Percentiles rank a stretch among this genome's conserved stretches.
These are phyloP conservation scores for Colletotrichum plurivorum DNA, from an alignment of 2,329 filamentous ascomycete species.

Conservation along the genomic window DNA sequence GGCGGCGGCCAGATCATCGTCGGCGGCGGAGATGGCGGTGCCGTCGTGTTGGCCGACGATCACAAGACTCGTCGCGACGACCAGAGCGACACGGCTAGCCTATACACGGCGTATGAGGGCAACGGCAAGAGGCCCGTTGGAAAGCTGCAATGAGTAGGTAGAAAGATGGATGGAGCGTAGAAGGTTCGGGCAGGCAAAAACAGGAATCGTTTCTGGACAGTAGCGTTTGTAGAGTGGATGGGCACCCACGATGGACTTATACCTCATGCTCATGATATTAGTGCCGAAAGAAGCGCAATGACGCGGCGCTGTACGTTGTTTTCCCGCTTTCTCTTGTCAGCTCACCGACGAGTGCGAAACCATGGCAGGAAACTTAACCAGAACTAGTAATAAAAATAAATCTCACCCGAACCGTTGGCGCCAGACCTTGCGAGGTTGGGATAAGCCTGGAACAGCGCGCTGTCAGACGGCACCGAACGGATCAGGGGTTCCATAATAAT, in stretches of 20 bases:
- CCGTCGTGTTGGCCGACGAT: slow-evolving; percentile 42
- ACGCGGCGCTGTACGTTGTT: not conserved
- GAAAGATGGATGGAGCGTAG: not conserved
- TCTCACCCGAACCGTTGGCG: not conserved
- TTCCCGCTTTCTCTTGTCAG: not conserved
- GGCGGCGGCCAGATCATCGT: slow-evolving; percentile 82
- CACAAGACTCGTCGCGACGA: slow-evolving; percentile 40
- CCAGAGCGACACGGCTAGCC: slow-evolving; percentile 45
- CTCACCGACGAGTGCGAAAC: not conserved
- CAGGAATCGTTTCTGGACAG: not conserved
- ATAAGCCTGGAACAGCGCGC: slow-evolving; percentile 8
- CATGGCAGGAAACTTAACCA: not conserved
- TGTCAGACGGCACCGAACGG: slow-evolving; percentile 20
- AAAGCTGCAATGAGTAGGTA: slow-evolving; percentile 19
- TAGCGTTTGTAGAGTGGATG: not conserved
- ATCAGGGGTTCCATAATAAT: slow-evolving; percentile 8
- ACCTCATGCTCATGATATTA: not conserved
- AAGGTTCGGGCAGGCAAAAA: not conserved
- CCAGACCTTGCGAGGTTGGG: not conserved
- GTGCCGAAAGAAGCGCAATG: not conserved
- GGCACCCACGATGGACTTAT: not conserved
- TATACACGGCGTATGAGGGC: slow-evolving; percentile 46
- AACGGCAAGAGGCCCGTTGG: slow-evolving; percentile 51
- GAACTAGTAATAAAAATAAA: not conserved
- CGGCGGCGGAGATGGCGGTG: slow-evolving; percentile 70